Percentiles rank a stretch among this genome's conserved stretches.
Conservation (phyloP, 441 rosid genomes). For the Adansonia madagascariensis region DNA sequence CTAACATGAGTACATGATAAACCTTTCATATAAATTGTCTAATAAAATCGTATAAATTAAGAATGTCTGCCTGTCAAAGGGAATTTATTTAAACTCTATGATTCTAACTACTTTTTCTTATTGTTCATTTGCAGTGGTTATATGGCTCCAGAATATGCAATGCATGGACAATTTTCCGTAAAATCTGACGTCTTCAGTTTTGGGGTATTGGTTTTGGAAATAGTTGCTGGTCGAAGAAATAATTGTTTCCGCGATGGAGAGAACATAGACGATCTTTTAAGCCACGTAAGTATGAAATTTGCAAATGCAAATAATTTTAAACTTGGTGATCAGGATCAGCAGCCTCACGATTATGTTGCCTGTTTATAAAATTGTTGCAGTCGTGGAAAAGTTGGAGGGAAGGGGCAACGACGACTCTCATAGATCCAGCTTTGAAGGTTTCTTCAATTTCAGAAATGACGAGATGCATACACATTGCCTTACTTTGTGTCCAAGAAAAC, state of each 20-base stretch:
- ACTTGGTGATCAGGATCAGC: background rate
- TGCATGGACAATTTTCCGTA: constrained; percentile 3
- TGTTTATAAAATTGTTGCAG: background rate
- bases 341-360: background rate
- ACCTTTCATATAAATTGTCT: background rate
- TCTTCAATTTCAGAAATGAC: background rate
- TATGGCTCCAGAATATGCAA: constrained; percentile 15
- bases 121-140: background rate
- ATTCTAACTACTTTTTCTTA: background rate
- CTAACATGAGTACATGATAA: background rate
- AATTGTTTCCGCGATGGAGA: background rate
- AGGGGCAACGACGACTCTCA: constrained; percentile 1
- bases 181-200: constrained; percentile 7
- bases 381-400: constrained; percentile 15
- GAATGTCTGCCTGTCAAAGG: background rate
- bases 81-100: background rate
- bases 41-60: background rate
- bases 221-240: background rate
- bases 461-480: constrained; percentile 10
- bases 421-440: background rate
- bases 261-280: background rate
- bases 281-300: background rate
- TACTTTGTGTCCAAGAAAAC: constrained; percentile 19
- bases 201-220: constrained; percentile 3
- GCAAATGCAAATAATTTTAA: background rate